Evolutionary conservation across 225 moss, liverwort and hornwort genomes (phyloP), one percentile per base, ranked within the genome.

Genomic region (Sphagnum tenellum): DNA sequence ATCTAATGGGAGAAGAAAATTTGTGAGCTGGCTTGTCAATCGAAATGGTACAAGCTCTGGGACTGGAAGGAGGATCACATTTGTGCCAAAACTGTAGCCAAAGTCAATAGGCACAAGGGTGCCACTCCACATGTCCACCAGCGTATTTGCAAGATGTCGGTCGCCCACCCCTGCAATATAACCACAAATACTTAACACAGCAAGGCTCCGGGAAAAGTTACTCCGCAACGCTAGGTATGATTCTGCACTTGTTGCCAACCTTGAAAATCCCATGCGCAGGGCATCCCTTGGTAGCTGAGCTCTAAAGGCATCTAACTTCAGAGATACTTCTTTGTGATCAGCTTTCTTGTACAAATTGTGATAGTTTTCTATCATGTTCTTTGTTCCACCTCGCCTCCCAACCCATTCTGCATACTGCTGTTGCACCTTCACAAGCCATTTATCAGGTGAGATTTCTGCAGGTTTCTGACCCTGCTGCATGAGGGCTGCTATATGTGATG

Each of bases 41-140:
- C 94, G 83, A 46, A 94, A 94, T 12, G 94, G 94, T 29, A 94
- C 82, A 44, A 94, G 89, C 73, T 94, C 94, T 44, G 94, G 94
- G 49, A 94, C 84, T n/a, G 89, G 83, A 58, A 94, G 89, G 58
- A 94, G 74, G 59, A 94, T 85, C 3, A 94, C 89, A 55, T 83
- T 89, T 5, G 94, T 94, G 62, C 94, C 94, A 78, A 94, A 94
- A 73, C 94, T 94, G 86, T 94, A 94, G 6, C 94, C 94, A 60
- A 94, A 94, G 68, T 94, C 94, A 57, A 94, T 94, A 7, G 94
- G 89, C n/a, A 95, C 77, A 68, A 95, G 80, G 52, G 91, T 82
- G 47, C 91, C 94, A 72, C 89, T 86, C 50, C 82, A 65, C 88
- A 89, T 86, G 70, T 95, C 91, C 44, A 95, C 88, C 60, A 95